A percentile compares a stretch with the other conserved stretches of the same genome.
Conservation (phyloP, 306 rosid genomes). For the Fragaria vesca region DNA sequence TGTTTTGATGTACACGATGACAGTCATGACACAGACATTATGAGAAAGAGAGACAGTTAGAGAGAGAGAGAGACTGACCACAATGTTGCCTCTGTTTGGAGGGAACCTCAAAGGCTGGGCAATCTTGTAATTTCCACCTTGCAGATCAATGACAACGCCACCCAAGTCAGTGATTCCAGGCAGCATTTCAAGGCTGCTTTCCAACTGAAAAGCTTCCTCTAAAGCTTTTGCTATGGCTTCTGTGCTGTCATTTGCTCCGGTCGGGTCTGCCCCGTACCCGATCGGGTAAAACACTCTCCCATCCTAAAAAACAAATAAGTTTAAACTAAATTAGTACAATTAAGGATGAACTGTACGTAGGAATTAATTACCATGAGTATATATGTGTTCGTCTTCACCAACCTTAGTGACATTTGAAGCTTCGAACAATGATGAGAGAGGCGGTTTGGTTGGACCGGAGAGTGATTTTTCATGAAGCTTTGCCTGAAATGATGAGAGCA, state of each 20-base stretch:
- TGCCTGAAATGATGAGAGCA: slow-evolving; percentile 22
- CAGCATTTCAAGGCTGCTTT: slow-evolving; percentile 42
- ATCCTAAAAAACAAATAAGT: slow-evolving; percentile 16
- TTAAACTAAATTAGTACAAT: not conserved
- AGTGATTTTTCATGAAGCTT: slow-evolving; percentile 21
- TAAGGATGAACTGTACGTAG: not conserved
- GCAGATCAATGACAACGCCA: slow-evolving; percentile 57
- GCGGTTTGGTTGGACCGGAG: not conserved
- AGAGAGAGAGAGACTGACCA: slow-evolving; percentile 41
- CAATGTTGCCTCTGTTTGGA: slow-evolving; percentile 52
- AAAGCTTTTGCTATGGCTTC: slow-evolving; percentile 42
- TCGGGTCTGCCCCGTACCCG: slow-evolving; percentile 70
- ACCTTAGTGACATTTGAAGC: slow-evolving; percentile 40
- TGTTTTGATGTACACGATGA: not conserved
- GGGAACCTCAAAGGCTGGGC: slow-evolving; percentile 55
- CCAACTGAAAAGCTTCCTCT: slow-evolving; percentile 40
- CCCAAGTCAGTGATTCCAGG: slow-evolving; percentile 56
- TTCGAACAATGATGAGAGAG: slow-evolving; percentile 15
- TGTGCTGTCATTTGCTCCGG: slow-evolving; percentile 50
- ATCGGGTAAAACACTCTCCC: slow-evolving; percentile 48
- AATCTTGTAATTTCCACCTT: slow-evolving; percentile 60
- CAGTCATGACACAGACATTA: not conserved
- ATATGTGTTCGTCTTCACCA: not conserved
- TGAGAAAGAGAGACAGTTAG: not conserved
- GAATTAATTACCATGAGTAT: not conserved